Base-by-base conservation (phyloP, 257 asterid species). In the Nicotiana paniculata region DNA sequence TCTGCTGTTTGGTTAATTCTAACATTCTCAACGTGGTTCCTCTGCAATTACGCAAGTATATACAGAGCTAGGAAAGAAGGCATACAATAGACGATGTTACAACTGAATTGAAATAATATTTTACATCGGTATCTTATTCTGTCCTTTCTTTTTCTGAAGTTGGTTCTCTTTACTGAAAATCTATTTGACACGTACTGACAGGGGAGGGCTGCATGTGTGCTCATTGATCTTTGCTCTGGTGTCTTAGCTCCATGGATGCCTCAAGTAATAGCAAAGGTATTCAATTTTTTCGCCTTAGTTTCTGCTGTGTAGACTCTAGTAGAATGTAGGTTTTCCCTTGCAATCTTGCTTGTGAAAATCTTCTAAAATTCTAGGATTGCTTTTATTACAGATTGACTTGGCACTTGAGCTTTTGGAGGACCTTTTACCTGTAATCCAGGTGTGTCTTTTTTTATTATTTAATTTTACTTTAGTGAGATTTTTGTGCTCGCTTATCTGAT, bases 201-300 rank as follows among this genome's bases (percentile, higher is more conserved):
- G 98, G 97, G 96, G 82, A 96, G 90, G 88, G 98, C 98, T 43
- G 95, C 98, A 33, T 93, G 97, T 77, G 90, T 96, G 85, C 97
- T 96, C 76, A 91, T 96, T 83, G 99, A 96, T 92, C 88, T 96
- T 84, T 96, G 99, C 88, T 92, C 94, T 85, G 91, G 95, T 80
- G 97, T 96, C 62, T 81, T 96, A 77, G 95, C 97, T 77, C 97
- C 99, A 82, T 96, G 99, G 98, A 91, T 90, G 83, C 90, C 95
- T 87, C 99, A 93, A 91, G 93, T 96, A 62, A 89, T 96, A 79
- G 98, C 97, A 51, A 96, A 96, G 98, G 99, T 93, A 75, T 83
- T 72, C 61, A 74, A 55, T 37, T 74, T 26, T 61, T 83, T 81
- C 21, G 59, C 21, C 35, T 62, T 82, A n/a, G 18, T 32, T 33